Base-by-base conservation (phyloP, 495 filamentous ascomycete genomes). In the Ascodesmis nigricans region DNA sequence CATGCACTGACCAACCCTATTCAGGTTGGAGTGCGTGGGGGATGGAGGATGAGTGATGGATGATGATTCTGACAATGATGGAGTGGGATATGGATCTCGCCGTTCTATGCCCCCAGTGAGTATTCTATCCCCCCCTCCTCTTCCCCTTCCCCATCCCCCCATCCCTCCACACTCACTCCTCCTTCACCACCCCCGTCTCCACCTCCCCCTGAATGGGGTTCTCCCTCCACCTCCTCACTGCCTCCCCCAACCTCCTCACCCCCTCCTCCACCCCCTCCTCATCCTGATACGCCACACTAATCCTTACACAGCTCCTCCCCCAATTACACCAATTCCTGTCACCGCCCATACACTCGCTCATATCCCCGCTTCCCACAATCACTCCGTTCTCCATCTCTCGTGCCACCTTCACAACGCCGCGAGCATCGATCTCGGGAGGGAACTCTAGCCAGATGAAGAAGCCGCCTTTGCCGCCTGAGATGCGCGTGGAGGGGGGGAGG, bases 381-480 rank as follows among this genome's bases (percentile, higher is more conserved):
- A 52, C 44, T 0, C 47, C 38, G 5, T 33, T 36, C 10, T 23
- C 19, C 8, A 21, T 26, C 20, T 10, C 35, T 10, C 16, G 3
- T 11, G 36, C 47, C 18, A 51, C 23, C 16, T 38, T 43, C 1
- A 22, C 17, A 4, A 52, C 40, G 21, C 43, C 44, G 10, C 21
- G 18, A 14, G 44, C 48, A 18, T 52, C 33, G 14, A 45, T 35
- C 10, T 10, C 9, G 0, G 22, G 20, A 0, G 47, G 47, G 1
- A 52, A 23, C 1, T 30, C 17, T 14, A 52, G 15, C 48, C 48
- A 52, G 16, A 47, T 29, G 17, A 52, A 52, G 36, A 51, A 52
- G 14, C 48, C 48, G 9, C 48, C 48, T 5, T 39, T 36, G 1
- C 42, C 43, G 13, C 47, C 47, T 9, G 20, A 40, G 15, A 47